Conservation (phyloP, 73 alveolate genomes). For the Tetrahymena malaccensis region DNA sequence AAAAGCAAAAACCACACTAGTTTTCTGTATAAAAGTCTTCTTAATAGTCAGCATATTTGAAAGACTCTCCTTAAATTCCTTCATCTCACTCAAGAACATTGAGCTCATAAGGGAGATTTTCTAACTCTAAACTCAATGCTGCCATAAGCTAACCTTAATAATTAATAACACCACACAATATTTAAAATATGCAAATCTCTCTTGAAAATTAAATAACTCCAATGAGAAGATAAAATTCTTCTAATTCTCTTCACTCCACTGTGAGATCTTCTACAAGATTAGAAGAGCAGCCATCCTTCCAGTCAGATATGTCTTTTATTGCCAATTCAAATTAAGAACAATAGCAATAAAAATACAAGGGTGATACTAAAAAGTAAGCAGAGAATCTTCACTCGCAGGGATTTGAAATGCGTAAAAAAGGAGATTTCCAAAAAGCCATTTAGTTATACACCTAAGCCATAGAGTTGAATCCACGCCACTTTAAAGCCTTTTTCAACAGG, state of each 20-base stretch:
- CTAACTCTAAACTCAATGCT: not conserved
- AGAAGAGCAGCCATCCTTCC: not conserved
- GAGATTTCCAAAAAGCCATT: slow-evolving; percentile 69
- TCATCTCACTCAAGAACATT: not conserved
- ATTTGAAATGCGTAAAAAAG: slow-evolving; percentile 65
- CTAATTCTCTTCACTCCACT: not conserved
- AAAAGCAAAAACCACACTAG: not conserved
- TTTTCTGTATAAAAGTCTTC: not conserved
- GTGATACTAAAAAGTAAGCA: slow-evolving; percentile 21
- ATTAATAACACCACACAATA: not conserved
- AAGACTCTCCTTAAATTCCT: not conserved
- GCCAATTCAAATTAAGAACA: not conserved
- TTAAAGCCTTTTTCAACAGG: slow-evolving; percentile 66
- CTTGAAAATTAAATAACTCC: not conserved
- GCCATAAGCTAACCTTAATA: not conserved
- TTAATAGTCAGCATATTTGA: not conserved
- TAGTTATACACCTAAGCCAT: slow-evolving; percentile 61
- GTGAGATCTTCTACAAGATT: not conserved
- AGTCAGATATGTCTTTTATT: not conserved
- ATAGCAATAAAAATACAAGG: not conserved
- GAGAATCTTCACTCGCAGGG: slow-evolving; percentile 66
- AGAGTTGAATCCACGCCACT: slow-evolving; percentile 61
- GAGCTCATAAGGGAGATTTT: not conserved
- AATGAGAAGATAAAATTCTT: not conserved
- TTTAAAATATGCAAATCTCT: not conserved